Base-by-base conservation (phyloP, 2,329 filamentous ascomycete genomes). In the Fonsecaea erecta region DNA sequence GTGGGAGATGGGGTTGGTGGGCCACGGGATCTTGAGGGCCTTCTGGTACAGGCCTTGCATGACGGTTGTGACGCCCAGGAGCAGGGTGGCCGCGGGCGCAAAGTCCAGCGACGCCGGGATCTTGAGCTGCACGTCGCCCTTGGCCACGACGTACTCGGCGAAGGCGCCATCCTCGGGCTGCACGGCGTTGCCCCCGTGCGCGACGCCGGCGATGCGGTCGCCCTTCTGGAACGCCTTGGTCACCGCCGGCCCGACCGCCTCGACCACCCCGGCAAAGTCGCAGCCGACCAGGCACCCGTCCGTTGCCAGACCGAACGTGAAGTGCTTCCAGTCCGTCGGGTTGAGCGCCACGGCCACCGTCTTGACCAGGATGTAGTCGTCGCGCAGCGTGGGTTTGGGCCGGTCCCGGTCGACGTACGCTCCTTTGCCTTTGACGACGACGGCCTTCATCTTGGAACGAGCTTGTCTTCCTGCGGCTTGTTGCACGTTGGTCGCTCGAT, bases 321-420 rank as follows among this genome's bases (percentile, higher is more conserved):
- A 71, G 66, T 82, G 79, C 69, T 85, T 85, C 83, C 83, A 86
- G 72, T 87, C 85, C 0, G 83, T 84, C 1, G 85, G 84, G 71
- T 86, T 86, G 53, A 71, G 64, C 6, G 68, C 68, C 11, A 66
- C 62, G 14, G 68, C 65, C 21, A 48, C 58, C 14, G 63, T 63
- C 24, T 68, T 68, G 62, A 68, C 57, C 12, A 85, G 79, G 24
- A 86, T 76, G 68, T 84, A 86, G 65, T 80, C 72, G 28, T 12
- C 67, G 12, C 69, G 69, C 1, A 69, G 56, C 43, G 66, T 65
- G 21, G 69, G 69, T 5, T 63, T 18, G 3, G 70, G 54, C 0
- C 72, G 71, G 56, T 79, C 74, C 2, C 68, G 65, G 35, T 75
- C 73, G 28, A 79, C 56, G 16, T 63, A 62, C 12, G 68, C 72